These are phyloP conservation scores for Grifola frondosa DNA, from an alignment of 1,284 basidiomycete genomes.

Conservation along the genomic window DNA sequence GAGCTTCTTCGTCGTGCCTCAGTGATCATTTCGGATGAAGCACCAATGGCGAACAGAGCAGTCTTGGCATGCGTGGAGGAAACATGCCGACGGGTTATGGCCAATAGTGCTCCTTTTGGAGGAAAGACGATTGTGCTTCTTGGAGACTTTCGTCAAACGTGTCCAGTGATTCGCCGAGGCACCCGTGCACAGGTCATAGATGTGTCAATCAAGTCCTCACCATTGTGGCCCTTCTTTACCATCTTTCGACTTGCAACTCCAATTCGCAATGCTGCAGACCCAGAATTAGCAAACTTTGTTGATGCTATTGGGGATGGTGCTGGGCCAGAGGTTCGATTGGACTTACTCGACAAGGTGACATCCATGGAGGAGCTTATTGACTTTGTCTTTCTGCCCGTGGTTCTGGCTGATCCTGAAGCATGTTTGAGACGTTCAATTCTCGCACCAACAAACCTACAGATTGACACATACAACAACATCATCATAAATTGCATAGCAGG, in stretches of 20 bases:
- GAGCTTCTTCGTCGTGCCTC: slow-evolving; percentile 26
- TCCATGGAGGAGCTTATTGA: slow-evolving; percentile 28
- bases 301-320: slow-evolving; percentile 35
- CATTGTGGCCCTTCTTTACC: slow-evolving; percentile 26
- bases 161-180: slow-evolving; percentile 29
- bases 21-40: slow-evolving; percentile 33
- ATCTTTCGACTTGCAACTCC: slow-evolving; percentile 23
- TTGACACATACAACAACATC: slow-evolving; percentile 35
- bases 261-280: slow-evolving; percentile 33
- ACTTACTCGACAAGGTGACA: slow-evolving; percentile 15
- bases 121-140: slow-evolving; percentile 30
- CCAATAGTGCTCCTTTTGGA: slow-evolving; percentile 26
- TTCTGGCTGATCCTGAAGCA: slow-evolving; percentile 27
- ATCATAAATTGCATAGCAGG: slow-evolving; percentile 31
- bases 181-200: slow-evolving; percentile 21
- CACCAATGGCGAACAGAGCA: slow-evolving; percentile 33
- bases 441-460: slow-evolving; percentile 37
- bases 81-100: not conserved
- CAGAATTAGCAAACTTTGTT: slow-evolving; percentile 29
- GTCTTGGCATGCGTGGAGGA: slow-evolving; percentile 30
- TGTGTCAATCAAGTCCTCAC: slow-evolving; percentile 33
- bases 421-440: slow-evolving; percentile 37
- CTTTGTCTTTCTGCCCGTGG: slow-evolving; percentile 35
- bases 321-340: slow-evolving; percentile 19
- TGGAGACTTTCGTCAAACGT: slow-evolving; percentile 36